phyloP scores from a whole-genome alignment of 345 rosid species.

The Turritis glabra region DNA sequence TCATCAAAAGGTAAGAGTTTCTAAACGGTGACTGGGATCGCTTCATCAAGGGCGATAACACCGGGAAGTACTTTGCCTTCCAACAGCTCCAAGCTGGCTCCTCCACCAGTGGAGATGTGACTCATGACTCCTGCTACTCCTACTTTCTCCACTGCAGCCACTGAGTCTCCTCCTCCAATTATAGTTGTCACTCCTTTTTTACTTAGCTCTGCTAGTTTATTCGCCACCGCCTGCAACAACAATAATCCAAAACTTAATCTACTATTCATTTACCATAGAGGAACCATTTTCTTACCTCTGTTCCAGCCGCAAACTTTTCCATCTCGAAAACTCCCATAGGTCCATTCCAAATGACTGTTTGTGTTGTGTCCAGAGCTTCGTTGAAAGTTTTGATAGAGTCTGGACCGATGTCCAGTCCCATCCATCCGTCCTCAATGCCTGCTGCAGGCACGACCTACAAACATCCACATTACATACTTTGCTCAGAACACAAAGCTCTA shows the following conservation, averaged over 20 bases:
- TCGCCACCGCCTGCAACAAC: constrained; percentile 67
- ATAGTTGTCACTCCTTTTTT: constrained; percentile 90
- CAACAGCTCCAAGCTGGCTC: constrained; percentile 95
- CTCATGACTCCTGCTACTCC: constrained; percentile 95
- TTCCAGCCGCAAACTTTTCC: constrained; percentile 86
- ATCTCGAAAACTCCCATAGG: constrained; percentile 98
- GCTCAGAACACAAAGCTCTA: constrained; percentile 11
- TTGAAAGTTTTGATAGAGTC: constrained; percentile 69
- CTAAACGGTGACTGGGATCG: constrained; percentile 40
- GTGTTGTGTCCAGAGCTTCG: constrained; percentile 66
- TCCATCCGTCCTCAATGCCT: constrained; percentile 85
- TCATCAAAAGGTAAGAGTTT: constrained; percentile 13
- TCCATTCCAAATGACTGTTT: constrained; percentile 93
- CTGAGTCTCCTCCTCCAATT: constrained; percentile 97
- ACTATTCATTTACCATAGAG: not conserved
- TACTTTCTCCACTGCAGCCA: constrained; percentile 94
- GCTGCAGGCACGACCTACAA: constrained; percentile 75
- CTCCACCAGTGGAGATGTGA: constrained; percentile 97
- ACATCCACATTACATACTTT: constrained; percentile 8
- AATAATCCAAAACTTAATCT: not conserved
- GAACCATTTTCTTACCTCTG: constrained; percentile 55
- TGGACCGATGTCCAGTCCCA: constrained; percentile 95
- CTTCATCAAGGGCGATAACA: constrained; percentile 86
- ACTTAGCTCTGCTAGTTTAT: constrained; percentile 83
- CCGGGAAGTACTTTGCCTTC: constrained; percentile 95